A percentile compares a stretch with the other conserved stretches of the same genome.
These are phyloP conservation scores for Penicillium bialowiezense DNA, from an alignment of 495 filamentous ascomycete genomes.

Conservation along the genomic window DNA sequence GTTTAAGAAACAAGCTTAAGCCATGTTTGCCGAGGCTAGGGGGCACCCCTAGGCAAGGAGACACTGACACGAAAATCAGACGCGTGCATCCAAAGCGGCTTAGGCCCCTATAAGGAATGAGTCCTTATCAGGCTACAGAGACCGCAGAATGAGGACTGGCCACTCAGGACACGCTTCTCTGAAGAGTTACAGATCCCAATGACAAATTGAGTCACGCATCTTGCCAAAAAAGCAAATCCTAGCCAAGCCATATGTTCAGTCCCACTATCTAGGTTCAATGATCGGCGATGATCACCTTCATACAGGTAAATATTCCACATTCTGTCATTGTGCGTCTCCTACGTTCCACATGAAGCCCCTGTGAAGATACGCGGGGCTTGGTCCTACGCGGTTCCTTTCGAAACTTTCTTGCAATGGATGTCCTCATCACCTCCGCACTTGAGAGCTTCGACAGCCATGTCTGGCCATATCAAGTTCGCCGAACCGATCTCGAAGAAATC, in stretches of 20 bases:
- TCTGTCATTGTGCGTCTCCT: constrained; percentile 32
- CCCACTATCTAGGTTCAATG: constrained; percentile 26
- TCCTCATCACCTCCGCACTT: constrained; percentile 13
- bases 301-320: constrained; percentile 25
- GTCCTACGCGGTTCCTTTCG: constrained; percentile 25
- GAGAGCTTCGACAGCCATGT: constrained; percentile 16
- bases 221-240: constrained; percentile 8
- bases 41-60: constrained; percentile 1
- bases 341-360: constrained; percentile 30
- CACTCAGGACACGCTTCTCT: neutral
- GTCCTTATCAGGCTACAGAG: neutral
- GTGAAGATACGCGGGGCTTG: constrained; percentile 27
- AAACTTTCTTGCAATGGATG: constrained; percentile 23
- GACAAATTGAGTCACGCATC: neutral
- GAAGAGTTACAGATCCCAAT: neutral
- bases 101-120: neutral
- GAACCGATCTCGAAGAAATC: constrained; percentile 17
- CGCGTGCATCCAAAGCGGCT: neutral
- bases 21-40: neutral
- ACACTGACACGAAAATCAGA: neutral
- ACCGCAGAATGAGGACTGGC: neutral
- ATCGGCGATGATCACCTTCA: constrained; percentile 25
- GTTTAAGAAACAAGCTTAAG: neutral
- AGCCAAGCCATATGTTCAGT: constrained; percentile 18
- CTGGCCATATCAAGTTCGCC: constrained; percentile 23